Conservation (phyloP, 2,329 filamentous ascomycete species). For the Bipolaris sorokiniana region DNA sequence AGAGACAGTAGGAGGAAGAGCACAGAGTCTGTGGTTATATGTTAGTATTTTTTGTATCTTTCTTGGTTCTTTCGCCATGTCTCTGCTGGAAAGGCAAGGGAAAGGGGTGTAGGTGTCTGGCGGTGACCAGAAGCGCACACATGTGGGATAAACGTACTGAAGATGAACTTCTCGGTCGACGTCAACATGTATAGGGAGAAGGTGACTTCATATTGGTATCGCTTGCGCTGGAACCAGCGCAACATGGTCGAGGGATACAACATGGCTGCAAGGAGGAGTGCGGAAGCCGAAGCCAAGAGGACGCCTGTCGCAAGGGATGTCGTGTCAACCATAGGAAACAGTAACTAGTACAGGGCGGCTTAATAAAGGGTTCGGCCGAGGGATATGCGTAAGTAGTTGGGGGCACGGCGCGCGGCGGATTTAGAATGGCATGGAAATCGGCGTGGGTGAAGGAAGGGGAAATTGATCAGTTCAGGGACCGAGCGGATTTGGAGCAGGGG, state of each 20-base stretch:
- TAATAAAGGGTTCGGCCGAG: neutral
- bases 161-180: slow-evolving; percentile 92
- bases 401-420: neutral
- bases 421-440: slow-evolving; percentile 3
- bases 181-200: slow-evolving; percentile 98
- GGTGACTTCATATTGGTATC: slow-evolving; percentile 98
- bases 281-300: slow-evolving; percentile 45
- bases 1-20: slow-evolving; percentile 89
- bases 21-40: slow-evolving; percentile 71
- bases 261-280: slow-evolving; percentile 53
- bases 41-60: neutral
- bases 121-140: neutral
- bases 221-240: slow-evolving; percentile 90
- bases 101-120: too few species aligned
- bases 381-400: neutral
- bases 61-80: neutral
- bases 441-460: slow-evolving; percentile 2
- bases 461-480: slow-evolving; percentile 16
- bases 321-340: slow-evolving; percentile 39
- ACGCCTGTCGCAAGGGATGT: slow-evolving; percentile 46
- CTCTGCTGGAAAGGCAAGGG: neutral
- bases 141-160: slow-evolving; percentile 69
- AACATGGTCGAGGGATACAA: slow-evolving; percentile 64
- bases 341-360: too few species aligned
- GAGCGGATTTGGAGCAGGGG: slow-evolving; percentile 12